phyloP scores from a whole-genome alignment of 2,329 filamentous ascomycete species.

The Curvularia spicifera region DNA sequence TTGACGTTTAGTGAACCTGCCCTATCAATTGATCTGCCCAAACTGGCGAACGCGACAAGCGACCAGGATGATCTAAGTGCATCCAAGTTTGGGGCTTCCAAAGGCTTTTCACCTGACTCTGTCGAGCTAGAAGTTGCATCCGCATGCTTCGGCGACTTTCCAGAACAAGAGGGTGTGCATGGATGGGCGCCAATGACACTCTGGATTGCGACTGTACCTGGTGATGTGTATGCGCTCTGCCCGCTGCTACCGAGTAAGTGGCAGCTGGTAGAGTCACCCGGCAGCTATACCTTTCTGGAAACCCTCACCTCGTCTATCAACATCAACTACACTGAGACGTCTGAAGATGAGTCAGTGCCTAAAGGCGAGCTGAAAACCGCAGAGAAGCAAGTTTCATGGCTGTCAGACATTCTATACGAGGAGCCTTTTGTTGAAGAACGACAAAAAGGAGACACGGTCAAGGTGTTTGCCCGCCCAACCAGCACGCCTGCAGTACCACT shows the following conservation, averaged over 20 bases:
- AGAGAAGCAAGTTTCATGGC: conserved; percentile 66
- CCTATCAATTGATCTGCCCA: conserved; percentile 85
- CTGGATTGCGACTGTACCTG: conserved; percentile 94
- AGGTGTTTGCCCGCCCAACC: conserved; percentile 63
- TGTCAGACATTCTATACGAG: conserved; percentile 56
- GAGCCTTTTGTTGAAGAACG: conserved; percentile 55
- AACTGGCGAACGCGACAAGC: conserved; percentile 82
- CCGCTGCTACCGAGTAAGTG: conserved; percentile 87
- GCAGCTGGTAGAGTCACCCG: conserved; percentile 60
- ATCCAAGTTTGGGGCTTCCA: conserved; percentile 74
- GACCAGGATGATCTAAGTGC: conserved; percentile 84
- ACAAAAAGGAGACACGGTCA: conserved; percentile 52
- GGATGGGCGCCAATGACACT: conserved; percentile 94
- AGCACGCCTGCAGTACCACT: conserved; percentile 63
- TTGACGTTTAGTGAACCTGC: conserved; percentile 87
- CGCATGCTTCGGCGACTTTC: conserved; percentile 81
- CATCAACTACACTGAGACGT: conserved; percentile 60
- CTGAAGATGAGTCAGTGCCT: conserved; percentile 48
- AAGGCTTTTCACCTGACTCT: conserved; percentile 84
- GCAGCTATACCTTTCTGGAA: conserved; percentile 73
- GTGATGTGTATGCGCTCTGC: conserved; percentile 91
- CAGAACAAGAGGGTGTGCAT: conserved; percentile 61
- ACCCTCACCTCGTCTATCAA: conserved; percentile 84
- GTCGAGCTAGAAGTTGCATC: conserved; percentile 95
- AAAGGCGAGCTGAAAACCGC: conserved; percentile 51